A percentile compares a stretch with the other conserved stretches of the same genome.
Evolutionary conservation across 164 flowering plant genomes (phyloP).

Genomic region (Aristolochia californica): DNA sequence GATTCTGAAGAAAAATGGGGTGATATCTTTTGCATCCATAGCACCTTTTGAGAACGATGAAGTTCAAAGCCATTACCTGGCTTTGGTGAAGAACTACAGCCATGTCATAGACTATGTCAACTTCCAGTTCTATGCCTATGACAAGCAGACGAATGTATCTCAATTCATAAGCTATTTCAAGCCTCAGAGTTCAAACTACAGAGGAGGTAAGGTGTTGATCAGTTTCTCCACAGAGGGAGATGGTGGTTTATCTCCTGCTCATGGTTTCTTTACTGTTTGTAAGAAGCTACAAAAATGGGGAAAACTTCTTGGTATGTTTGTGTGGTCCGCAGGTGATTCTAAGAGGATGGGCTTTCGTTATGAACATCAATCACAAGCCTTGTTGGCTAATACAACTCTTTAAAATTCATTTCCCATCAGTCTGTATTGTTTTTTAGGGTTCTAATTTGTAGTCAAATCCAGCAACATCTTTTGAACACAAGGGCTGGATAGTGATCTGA

Average conservation of each 20-base stretch:
- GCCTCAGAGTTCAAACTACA: conserved; percentile 27
- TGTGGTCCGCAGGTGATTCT: conserved; percentile 61
- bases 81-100: conserved; percentile 34
- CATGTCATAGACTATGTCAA: conserved; percentile 43
- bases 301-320: conserved; percentile 37
- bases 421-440: neutral
- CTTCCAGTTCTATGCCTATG: conserved; percentile 54
- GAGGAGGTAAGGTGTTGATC: conserved; percentile 33
- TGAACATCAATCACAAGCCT: conserved; percentile 36
- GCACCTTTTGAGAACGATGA: conserved; percentile 38
- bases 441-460: neutral
- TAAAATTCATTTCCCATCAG: neutral
- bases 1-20: conserved; percentile 23
- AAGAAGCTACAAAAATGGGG: conserved; percentile 21
- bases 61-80: conserved; percentile 39
- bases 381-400: conserved; percentile 17
- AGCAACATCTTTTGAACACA: too few relatives aligned
- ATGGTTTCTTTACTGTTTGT: conserved; percentile 49
- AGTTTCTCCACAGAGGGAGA: conserved; percentile 35
- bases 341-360: conserved; percentile 25
- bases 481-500: too few relatives aligned
- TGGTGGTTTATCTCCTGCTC: conserved; percentile 33
- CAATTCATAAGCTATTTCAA: conserved; percentile 32
- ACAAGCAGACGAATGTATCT: conserved; percentile 31
- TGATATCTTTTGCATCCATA: conserved; percentile 43